Conservation (phyloP, 306 rosid genomes). For the Lathyrus oleraceus region DNA sequence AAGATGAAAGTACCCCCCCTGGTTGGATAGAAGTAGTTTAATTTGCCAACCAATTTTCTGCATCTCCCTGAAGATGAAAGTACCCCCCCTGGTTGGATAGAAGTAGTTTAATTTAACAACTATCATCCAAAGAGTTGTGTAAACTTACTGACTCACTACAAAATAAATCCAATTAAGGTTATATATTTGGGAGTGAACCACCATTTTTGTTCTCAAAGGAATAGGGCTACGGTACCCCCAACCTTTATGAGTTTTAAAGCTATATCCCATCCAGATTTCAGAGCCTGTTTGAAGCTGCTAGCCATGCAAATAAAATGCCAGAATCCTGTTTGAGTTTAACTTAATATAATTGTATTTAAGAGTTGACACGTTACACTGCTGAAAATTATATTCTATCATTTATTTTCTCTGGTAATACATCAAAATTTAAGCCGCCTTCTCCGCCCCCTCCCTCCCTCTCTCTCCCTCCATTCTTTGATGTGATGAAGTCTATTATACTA, state of each 20-base stretch:
- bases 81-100: not conserved
- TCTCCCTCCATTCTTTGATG: not conserved
- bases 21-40: too few relatives aligned
- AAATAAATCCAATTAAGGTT: not conserved
- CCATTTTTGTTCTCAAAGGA: not conserved
- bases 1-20: too few relatives aligned
- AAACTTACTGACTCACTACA: not conserved
- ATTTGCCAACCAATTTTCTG: too few relatives aligned
- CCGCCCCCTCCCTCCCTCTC: not conserved
- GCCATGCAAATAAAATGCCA: conserved; percentile 5
- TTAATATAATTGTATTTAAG: not conserved
- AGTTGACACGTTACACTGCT: not conserved
- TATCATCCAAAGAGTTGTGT: not conserved
- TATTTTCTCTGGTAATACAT: conserved; percentile 10
- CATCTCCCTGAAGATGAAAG: too few relatives aligned
- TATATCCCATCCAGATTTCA: not conserved
- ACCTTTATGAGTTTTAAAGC: not conserved
- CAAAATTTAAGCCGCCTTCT: not conserved
- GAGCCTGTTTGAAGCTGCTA: conserved; percentile 7
- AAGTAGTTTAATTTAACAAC: too few relatives aligned
- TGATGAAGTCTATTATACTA: not conserved
- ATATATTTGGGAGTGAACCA: not conserved
- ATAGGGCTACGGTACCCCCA: not conserved
- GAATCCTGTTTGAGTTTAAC: conserved; percentile 2
- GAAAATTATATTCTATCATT: conserved; percentile 10